Evolutionary conservation across 75 land plant species (phyloP).

Genomic region (Pseudotsuga menziesii): DNA sequence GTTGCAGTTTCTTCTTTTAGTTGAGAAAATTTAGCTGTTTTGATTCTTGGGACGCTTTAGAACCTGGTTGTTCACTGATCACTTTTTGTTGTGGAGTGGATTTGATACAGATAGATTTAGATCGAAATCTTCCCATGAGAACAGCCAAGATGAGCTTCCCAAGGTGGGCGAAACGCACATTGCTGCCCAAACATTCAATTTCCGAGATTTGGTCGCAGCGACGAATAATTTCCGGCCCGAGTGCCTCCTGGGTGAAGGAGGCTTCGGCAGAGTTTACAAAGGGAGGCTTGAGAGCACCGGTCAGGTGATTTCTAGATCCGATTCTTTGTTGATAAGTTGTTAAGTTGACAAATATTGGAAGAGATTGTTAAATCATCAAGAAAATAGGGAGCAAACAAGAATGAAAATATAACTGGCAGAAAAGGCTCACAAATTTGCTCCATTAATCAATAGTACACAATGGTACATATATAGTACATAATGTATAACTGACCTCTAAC

Average conservation of each 20-base stretch:
- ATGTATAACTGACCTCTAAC: too few relatives aligned
- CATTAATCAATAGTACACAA: too few relatives aligned
- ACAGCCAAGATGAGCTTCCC: slow-evolving; percentile 22
- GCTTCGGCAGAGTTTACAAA: slow-evolving; percentile 75
- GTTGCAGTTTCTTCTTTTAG: neutral
- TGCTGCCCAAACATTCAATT: slow-evolving; percentile 64
- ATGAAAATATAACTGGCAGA: too few relatives aligned
- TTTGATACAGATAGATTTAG: slow-evolving; percentile 30
- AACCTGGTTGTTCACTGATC: neutral
- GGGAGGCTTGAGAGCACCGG: slow-evolving; percentile 53
- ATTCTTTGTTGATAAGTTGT: neutral
- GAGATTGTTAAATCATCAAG: too few relatives aligned
- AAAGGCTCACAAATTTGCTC: too few relatives aligned
- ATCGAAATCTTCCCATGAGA: slow-evolving; percentile 21
- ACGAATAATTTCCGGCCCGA: slow-evolving; percentile 64
- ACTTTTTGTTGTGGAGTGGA: too few relatives aligned
- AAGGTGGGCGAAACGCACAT: slow-evolving; percentile 38
- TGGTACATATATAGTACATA: too few relatives aligned
- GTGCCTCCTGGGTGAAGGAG: slow-evolving; percentile 72
- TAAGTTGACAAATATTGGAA: neutral
- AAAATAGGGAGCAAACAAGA: too few relatives aligned
- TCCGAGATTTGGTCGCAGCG: slow-evolving; percentile 61
- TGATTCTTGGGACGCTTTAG: neutral
- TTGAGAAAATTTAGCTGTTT: neutral
- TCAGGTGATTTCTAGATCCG: slow-evolving; percentile 31